Evolutionary conservation across 73 alveolate species (phyloP).

Genomic region (Paramecium caudatum): DNA sequence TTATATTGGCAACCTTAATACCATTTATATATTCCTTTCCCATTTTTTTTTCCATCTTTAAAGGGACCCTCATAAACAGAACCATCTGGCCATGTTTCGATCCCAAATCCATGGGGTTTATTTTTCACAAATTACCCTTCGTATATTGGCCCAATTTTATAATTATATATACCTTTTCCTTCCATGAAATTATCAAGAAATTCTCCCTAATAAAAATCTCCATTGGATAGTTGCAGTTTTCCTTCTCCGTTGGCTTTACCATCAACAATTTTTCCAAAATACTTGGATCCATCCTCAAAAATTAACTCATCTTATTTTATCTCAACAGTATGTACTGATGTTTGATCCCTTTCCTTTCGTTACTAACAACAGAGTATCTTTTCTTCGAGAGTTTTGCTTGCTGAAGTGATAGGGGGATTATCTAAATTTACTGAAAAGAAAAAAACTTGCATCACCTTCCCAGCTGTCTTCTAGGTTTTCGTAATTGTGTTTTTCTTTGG

Average conservation of each 20-base stretch:
- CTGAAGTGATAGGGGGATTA: background rate
- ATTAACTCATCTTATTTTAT: background rate
- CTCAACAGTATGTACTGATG: background rate
- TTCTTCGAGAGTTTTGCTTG: conserved; percentile 17
- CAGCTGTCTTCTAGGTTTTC: conserved; percentile 19
- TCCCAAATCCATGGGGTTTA: conserved; percentile 79
- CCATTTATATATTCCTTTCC: conserved; percentile 79
- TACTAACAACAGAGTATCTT: background rate
- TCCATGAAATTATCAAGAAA: conserved; percentile 81
- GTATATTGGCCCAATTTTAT: conserved; percentile 82
- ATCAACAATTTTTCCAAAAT: conserved; percentile 84
- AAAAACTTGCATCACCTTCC: conserved; percentile 16
- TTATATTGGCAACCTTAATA: conserved; percentile 70
- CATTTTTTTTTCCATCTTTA: conserved; percentile 82
- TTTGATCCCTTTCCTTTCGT: background rate
- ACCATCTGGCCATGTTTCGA: conserved; percentile 84
- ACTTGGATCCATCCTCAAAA: conserved; percentile 81
- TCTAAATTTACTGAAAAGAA: too few relatives aligned
- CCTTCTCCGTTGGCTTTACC: conserved; percentile 86
- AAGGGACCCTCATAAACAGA: conserved; percentile 79
- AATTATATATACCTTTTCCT: conserved; percentile 84
- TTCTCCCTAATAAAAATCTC: conserved; percentile 82
- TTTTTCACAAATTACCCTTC: conserved; percentile 73
- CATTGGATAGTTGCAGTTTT: conserved; percentile 79
- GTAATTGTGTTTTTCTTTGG: background rate